These are phyloP conservation scores for Neltuma alba DNA, from an alignment of 306 rosid species.

Conservation along the genomic window DNA sequence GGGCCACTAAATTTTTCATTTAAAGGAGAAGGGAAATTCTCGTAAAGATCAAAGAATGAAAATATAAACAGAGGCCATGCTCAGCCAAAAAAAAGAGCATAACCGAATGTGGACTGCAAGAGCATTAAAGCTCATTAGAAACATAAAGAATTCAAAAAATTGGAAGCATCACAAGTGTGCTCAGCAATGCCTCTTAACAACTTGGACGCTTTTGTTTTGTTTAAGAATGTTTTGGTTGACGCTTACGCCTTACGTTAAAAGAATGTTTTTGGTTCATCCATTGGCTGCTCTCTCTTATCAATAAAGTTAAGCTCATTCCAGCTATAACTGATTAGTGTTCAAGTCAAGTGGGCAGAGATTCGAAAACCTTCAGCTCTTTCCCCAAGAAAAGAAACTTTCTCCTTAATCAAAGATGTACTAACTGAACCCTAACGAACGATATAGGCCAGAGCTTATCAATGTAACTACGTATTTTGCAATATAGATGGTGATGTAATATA, in stretches of 20 bases:
- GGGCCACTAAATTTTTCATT: background rate
- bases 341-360: slow-evolving; percentile 20
- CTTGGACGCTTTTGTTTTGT: background rate
- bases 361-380: slow-evolving; percentile 19
- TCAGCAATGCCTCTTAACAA: background rate
- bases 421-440: slow-evolving; percentile 11
- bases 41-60: background rate
- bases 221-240: background rate
- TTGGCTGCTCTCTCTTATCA: background rate
- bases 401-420: background rate
- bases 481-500: slow-evolving; percentile 21
- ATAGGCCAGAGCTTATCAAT: slow-evolving; percentile 6
- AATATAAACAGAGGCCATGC: background rate
- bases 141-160: background rate
- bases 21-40: background rate
- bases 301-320: background rate
- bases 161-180: background rate
- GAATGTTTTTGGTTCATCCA: background rate
- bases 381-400: slow-evolving; percentile 22
- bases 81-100: background rate
- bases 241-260: background rate
- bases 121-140: background rate
- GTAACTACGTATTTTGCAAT: slow-evolving; percentile 19
- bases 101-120: background rate
- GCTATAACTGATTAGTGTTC: background rate